Percentiles rank a stretch among this genome's conserved stretches.
These are phyloP conservation scores for Dorcoceras hygrometricum DNA, from an alignment of 257 asterid genomes.

Conservation along the genomic window DNA sequence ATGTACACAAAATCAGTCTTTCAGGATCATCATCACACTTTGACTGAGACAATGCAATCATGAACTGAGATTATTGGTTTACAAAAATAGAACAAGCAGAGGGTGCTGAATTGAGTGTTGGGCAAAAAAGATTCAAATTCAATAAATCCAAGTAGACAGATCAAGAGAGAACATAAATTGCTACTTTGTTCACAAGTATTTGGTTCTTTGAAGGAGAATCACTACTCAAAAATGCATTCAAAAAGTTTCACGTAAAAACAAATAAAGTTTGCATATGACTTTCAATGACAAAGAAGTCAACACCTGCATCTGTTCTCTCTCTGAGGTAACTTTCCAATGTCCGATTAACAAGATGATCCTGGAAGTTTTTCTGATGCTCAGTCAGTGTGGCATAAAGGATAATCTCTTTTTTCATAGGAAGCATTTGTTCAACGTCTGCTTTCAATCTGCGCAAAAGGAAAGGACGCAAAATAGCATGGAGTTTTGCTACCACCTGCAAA, in stretches of 20 bases:
- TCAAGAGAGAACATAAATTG: not conserved
- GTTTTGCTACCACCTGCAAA: constrained; percentile 89
- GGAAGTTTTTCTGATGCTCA: constrained; percentile 73
- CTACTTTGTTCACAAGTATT: not conserved
- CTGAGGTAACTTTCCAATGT: constrained; percentile 68
- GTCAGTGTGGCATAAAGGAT: constrained; percentile 86
- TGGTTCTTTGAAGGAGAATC: not conserved
- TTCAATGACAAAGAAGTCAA: not conserved
- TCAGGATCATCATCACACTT: constrained; percentile 9
- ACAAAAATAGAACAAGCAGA: not conserved
- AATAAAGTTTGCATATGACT: not conserved
- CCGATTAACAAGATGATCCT: constrained; percentile 78
- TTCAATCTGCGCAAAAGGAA: constrained; percentile 94
- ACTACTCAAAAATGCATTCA: not conserved
- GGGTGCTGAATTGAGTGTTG: not conserved
- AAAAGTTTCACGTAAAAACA: not conserved
- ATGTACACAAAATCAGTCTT: constrained; percentile 28
- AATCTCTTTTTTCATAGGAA: constrained; percentile 93
- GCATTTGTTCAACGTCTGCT: constrained; percentile 81
- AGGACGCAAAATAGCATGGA: constrained; percentile 91
- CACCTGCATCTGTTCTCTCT: constrained; percentile 53
- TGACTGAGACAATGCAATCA: constrained; percentile 5
- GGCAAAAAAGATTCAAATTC: not conserved
- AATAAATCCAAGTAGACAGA: not conserved
- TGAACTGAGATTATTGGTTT: not conserved